Conservation (phyloP, 164 flowering plant species). For the Aristolochia californica region DNA sequence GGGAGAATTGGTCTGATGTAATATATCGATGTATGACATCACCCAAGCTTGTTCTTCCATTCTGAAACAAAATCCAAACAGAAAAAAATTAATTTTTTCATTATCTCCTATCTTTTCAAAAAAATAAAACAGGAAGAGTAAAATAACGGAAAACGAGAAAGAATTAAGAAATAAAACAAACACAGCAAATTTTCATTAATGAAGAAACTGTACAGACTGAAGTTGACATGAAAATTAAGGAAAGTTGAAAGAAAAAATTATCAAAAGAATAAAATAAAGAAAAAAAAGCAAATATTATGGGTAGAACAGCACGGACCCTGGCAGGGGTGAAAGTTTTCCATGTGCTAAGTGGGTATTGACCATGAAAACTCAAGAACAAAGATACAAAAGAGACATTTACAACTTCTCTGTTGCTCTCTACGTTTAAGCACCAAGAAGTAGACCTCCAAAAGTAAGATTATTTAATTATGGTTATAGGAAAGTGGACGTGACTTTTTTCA, state of each 20-base stretch:
- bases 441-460: background rate
- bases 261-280: too few relatives aligned
- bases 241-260: too few relatives aligned
- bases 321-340: too few relatives aligned
- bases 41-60: conserved; percentile 81
- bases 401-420: background rate
- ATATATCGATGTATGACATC: conserved; percentile 81
- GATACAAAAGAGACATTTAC: background rate
- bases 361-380: background rate
- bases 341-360: background rate
- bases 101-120: background rate
- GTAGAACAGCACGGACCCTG: too few relatives aligned
- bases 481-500: background rate
- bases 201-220: too few relatives aligned
- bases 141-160: background rate
- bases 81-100: background rate
- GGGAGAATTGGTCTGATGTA: conserved; percentile 84
- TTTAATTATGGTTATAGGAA: background rate
- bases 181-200: too few relatives aligned
- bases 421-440: background rate
- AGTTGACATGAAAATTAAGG: too few relatives aligned
- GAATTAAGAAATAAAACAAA: background rate
- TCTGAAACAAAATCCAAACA: conserved; percentile 30
- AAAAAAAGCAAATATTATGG: too few relatives aligned
- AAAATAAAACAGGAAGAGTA: background rate